These are phyloP conservation scores for Diospyros lotus DNA, from an alignment of 148 eudicot species.

Conservation along the genomic window DNA sequence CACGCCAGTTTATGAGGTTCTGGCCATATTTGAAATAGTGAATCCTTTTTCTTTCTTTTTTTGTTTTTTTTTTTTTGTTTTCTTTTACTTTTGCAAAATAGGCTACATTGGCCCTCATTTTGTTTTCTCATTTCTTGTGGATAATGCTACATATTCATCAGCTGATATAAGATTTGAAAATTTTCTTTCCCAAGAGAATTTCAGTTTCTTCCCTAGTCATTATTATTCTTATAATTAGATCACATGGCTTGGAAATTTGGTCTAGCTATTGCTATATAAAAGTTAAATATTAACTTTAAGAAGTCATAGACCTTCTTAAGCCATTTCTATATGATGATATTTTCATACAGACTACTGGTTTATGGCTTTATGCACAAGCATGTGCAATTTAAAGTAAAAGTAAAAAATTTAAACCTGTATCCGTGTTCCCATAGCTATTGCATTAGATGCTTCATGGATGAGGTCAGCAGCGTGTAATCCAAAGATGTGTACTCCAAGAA, in stretches of 20 bases:
- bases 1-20: slow-evolving; percentile 1
- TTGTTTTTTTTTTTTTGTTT: neutral
- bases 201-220: neutral
- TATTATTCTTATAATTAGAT: neutral
- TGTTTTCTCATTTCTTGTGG: neutral
- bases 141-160: neutral
- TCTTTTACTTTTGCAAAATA: neutral
- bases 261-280: neutral
- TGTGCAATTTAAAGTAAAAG: slow-evolving; percentile 3
- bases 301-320: neutral
- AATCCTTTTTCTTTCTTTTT: neutral
- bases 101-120: neutral
- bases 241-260: neutral
- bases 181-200: neutral
- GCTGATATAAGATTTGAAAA: neutral
- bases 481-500: slow-evolving; percentile 97
- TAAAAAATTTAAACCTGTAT: slow-evolving; percentile 48
- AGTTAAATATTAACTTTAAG: neutral
- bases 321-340: neutral
- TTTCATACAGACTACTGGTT: neutral
- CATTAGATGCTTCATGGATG: slow-evolving; percentile 98
- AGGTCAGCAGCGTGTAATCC: slow-evolving; percentile 99
- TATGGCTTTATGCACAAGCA: neutral
- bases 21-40: neutral
- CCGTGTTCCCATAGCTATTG: slow-evolving; percentile 86